Percentiles rank a stretch among this genome's conserved stretches.
Evolutionary conservation across 2,329 filamentous ascomycete genomes (phyloP).

Genomic region (Colletotrichum tamarilloi): DNA sequence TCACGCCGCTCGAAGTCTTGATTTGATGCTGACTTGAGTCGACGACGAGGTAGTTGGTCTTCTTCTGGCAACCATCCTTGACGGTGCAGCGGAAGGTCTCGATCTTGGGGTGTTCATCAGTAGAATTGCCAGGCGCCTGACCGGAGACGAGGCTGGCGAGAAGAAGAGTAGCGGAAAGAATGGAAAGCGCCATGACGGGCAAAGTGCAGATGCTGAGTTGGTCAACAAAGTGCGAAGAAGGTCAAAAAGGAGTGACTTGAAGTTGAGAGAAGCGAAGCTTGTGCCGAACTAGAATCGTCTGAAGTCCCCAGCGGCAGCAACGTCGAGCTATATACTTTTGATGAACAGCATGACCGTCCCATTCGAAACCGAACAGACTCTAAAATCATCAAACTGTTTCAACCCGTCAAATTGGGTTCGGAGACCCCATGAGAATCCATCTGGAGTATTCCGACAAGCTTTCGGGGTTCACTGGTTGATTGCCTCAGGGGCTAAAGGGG

Average conservation of each 20-base stretch:
- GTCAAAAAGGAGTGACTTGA: slow-evolving; percentile 7
- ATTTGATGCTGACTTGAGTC: slow-evolving; percentile 57
- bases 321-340: slow-evolving; percentile 25
- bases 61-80: slow-evolving; percentile 56
- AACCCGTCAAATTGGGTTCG: neutral
- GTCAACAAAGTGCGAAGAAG: slow-evolving; percentile 15
- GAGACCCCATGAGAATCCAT: neutral
- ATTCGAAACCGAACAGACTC: neutral
- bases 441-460: neutral
- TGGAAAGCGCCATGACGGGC: slow-evolving; percentile 21
- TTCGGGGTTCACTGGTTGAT: neutral
- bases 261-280: neutral
- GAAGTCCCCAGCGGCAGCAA: neutral
- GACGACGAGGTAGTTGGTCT: slow-evolving; percentile 61
- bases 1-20: slow-evolving; percentile 39
- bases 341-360: slow-evolving; percentile 7
- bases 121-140: slow-evolving; percentile 34
- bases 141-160: slow-evolving; percentile 24
- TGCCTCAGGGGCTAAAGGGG: slow-evolving; percentile 3
- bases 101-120: slow-evolving; percentile 60
- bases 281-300: neutral
- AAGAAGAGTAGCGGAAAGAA: slow-evolving; percentile 28
- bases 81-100: slow-evolving; percentile 63
- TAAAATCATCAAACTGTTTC: slow-evolving; percentile 3
- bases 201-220: slow-evolving; percentile 13